phyloP scores from a whole-genome alignment of 73 alveolate species.

The Tetrahymena malaccensis region DNA sequence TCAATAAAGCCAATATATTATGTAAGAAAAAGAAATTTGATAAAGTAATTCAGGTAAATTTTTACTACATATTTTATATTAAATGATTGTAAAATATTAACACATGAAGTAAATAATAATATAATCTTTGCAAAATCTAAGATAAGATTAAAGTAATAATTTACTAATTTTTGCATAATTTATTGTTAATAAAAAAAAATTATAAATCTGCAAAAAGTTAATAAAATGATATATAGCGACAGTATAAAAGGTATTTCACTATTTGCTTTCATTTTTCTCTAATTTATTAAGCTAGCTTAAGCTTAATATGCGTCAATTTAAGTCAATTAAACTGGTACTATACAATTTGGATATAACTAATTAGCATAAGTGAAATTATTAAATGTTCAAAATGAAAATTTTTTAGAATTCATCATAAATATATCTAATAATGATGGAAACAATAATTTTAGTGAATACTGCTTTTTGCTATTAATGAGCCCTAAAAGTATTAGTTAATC shows the following conservation, averaged over 20 bases:
- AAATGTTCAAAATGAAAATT: background rate
- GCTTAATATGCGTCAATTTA: background rate
- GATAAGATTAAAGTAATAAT: background rate
- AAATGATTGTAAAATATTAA: too few relatives aligned
- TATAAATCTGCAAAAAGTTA: background rate
- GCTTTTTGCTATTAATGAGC: background rate
- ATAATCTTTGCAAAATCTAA: too few relatives aligned
- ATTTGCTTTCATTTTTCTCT: background rate
- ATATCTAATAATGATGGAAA: background rate
- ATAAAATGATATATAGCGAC: background rate
- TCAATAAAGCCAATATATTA: too few relatives aligned
- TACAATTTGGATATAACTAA: background rate
- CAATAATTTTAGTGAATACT: too few relatives aligned
- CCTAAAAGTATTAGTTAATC: background rate
- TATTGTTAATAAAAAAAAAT: too few relatives aligned
- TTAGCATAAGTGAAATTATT: background rate
- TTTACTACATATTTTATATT: too few relatives aligned
- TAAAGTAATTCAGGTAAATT: too few relatives aligned
- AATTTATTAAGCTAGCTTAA: too few relatives aligned
- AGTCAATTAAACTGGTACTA: background rate
- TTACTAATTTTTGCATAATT: background rate
- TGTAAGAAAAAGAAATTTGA: too few relatives aligned
- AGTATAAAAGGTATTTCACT: background rate
- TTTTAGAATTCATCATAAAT: background rate
- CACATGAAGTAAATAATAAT: background rate